Conservation (phyloP, 2,329 filamentous ascomycete species). For the Zasmidium citrigriseum region DNA sequence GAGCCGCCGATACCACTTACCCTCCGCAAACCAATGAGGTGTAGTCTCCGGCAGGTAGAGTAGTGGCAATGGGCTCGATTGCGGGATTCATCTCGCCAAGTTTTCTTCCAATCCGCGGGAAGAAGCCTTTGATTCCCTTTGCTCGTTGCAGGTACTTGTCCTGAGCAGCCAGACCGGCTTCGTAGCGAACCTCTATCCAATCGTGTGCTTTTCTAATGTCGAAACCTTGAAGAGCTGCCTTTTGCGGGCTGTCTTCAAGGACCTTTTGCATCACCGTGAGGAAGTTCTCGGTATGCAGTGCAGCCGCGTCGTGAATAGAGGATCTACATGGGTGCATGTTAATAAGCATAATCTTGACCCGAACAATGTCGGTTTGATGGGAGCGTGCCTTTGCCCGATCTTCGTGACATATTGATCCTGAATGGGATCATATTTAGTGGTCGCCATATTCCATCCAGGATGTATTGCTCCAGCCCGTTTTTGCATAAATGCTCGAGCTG, state of each 20-base stretch:
- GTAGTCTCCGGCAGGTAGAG: constrained; percentile 1
- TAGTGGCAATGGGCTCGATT: background rate
- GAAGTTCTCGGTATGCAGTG: background rate
- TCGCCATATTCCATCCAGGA: background rate
- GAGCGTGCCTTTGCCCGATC: background rate
- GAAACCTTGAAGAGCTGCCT: background rate
- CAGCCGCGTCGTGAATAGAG: background rate
- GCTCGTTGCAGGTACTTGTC: background rate
- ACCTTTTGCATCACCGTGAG: background rate
- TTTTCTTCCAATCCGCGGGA: background rate
- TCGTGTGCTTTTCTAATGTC: background rate
- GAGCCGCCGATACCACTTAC: background rate
- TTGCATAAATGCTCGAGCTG: background rate
- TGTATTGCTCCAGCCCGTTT: background rate
- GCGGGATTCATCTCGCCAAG: background rate
- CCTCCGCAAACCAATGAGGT: constrained; percentile 3
- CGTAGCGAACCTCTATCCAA: background rate
- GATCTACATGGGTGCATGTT: background rate
- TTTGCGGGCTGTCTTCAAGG: background rate
- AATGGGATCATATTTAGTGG: background rate
- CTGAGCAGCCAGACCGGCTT: background rate
- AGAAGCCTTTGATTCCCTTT: constrained; percentile 2
- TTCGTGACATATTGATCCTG: background rate
- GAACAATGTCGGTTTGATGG: too few relatives aligned
- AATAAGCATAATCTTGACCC: background rate